phyloP scores from a whole-genome alignment of 2,329 filamentous ascomycete genomes.

The Aspergillus novofumigatus region DNA sequence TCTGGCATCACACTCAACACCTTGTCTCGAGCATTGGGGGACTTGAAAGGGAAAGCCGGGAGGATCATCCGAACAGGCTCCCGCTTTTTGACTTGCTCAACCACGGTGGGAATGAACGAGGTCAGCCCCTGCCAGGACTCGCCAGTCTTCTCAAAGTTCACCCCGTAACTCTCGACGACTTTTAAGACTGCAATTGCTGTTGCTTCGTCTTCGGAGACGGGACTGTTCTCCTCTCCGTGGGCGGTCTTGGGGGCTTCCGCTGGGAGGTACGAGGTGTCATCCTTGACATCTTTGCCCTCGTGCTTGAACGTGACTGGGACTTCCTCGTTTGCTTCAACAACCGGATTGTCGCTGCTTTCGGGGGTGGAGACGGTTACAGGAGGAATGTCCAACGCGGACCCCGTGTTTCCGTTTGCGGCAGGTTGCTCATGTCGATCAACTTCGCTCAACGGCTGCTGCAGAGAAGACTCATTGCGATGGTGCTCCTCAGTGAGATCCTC shows the following conservation, averaged over 20 bases:
- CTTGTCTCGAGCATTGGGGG: slow-evolving; percentile 28
- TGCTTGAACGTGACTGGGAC: not conserved
- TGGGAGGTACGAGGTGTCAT: not conserved
- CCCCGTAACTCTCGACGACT: slow-evolving; percentile 24
- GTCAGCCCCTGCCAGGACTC: slow-evolving; percentile 23
- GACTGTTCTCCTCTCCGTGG: not conserved
- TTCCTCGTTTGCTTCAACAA: not conserved
- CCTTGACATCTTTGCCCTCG: not conserved
- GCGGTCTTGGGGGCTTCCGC: not conserved
- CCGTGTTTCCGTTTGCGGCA: not conserved
- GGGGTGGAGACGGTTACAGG: not conserved
- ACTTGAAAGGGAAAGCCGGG: slow-evolving; percentile 30
- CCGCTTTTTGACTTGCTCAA: slow-evolving; percentile 15
- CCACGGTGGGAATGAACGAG: slow-evolving; percentile 21
- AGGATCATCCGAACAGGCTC: slow-evolving; percentile 28
- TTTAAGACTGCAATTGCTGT: slow-evolving; percentile 18
- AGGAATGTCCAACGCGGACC: not conserved
- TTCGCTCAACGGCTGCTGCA: not conserved
- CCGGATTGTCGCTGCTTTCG: not conserved
- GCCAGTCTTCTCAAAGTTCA: slow-evolving; percentile 21
- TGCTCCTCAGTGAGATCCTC: not conserved
- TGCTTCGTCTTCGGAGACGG: slow-evolving; percentile 1
- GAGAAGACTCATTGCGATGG: not conserved
- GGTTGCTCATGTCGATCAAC: not conserved
- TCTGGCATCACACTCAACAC: slow-evolving; percentile 38